Conservation (phyloP, 83 land plant species). For the Picea engelmannii region DNA sequence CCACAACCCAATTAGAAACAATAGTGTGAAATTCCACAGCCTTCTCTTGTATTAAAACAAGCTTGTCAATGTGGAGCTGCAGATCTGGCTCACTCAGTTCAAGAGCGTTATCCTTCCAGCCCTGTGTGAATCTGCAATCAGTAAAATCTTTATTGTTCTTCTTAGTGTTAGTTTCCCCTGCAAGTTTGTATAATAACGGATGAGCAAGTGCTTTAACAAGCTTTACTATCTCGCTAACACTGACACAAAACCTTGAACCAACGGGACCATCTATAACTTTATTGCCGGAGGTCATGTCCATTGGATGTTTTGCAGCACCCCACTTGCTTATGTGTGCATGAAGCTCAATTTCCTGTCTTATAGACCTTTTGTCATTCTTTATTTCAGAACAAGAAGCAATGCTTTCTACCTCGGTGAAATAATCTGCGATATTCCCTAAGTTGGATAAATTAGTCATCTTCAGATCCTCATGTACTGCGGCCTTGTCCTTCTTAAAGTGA, state of each 20-base stretch:
- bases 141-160: neutral
- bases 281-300: neutral
- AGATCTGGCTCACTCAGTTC: constrained; percentile 13
- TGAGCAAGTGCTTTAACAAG: constrained; percentile 16
- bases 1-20: neutral
- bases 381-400: constrained; percentile 1
- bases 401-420: neutral
- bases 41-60: neutral
- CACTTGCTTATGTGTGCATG: neutral
- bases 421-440: neutral
- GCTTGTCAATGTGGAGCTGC: constrained; percentile 2
- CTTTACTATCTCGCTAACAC: constrained; percentile 15
- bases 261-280: too few relatives aligned
- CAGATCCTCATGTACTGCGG: neutral
- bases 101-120: neutral
- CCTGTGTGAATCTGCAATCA: neutral
- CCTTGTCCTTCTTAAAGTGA: constrained; percentile 31
- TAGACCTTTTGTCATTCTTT: neutral
- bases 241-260: neutral
- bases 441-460: neutral
- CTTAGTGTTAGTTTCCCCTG: neutral
- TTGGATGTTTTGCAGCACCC: neutral
- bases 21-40: neutral
- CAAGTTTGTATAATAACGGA: neutral
- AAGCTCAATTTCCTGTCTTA: constrained; percentile 1